Evolutionary conservation across 2,329 filamentous ascomycete species (phyloP), one percentile per base, ranked within the genome.

Genomic region (Ophiosphaerella narmari): DNA sequence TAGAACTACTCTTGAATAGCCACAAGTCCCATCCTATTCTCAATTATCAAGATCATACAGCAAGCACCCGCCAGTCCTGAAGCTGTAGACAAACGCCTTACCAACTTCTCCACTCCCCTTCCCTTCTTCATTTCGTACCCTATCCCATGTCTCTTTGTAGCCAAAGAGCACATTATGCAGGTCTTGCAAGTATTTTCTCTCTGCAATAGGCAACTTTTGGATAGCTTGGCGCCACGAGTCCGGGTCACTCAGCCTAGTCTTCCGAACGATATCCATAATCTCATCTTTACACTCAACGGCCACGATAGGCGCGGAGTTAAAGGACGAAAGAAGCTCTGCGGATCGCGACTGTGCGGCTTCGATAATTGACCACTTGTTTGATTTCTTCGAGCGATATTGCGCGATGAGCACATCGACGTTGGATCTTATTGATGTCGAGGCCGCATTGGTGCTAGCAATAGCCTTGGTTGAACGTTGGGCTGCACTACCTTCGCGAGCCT

Each of bases 71-170:
- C 88, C 89, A 8, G 90, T 95, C 52, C 91, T 81, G 63, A 95
- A 96, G 65, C 96, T 96, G 75, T 96, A 96, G 44, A 97, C 83
- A 74, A 96, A 96, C 9, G 90, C 89, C 69, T 92, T 89, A 39
- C 83, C 82, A 21, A 82, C 81, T 7, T 72, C 68, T 1, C 59
- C 65, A 37, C 80, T 82, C 4, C 75, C 69, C n/a, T 57, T 63
- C 4, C 55, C 62, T 41, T 64, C 59, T 33, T 65, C 60, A 46
- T 56, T 62, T 1, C 56, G 60, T 31, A 66, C 65, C 43, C 78
- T 77, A 77, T 81, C 75, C 78, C 86, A 78, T 70, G 81, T 75
- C 59, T 78, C 73, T 69, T 84, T 84, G 78, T 94, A 74, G 63
- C 82, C 74, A 67, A 77, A 69, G 45, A 97, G 78, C 71, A 93